Base-by-base conservation (phyloP, 108 stramenopile species). In the Nitzschia putrida region DNA sequence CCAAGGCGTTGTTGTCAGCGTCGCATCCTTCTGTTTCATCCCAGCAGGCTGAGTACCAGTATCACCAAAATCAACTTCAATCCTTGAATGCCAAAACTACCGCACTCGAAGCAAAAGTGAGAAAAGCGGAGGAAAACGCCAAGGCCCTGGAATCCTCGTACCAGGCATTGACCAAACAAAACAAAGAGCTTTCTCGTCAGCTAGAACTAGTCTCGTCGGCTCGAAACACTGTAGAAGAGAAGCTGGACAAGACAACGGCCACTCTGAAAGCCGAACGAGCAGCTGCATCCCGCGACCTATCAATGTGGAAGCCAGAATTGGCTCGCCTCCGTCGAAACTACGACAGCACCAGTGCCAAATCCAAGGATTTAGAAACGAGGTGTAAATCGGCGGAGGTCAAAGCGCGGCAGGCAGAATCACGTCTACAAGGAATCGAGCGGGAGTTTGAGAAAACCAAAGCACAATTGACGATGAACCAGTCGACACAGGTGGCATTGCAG, bases 111-210 rank as follows among this genome's bases (percentile, higher is more conserved):
- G 26, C 39, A 34, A 18, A 50, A 41, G 53, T 53, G 4, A 34
- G 29, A 41, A 18, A 40, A n/a, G 45, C 53, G 13, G 25, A 54
- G 12, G 54, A 67, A 55, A 53, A 37, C 20, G 34, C 53, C 9
- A 55, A 53, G 40, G 53, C 56, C 10, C 47, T 58, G 26, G 51
- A 71, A 24, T 40, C 39, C 3, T 61, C 56, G 9, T 71, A 71
- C 52, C 59, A 71, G n/a, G 70, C 70, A 2, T 29, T 71, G 47
- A 41, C 70, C n/a, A 71, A 71, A 49, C 60, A 71, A 18, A 71
- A 71, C 7, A 37, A 61, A 21, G 70, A 71, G 53, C 52, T 71
- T 4, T 43, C 60, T 24, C 51, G 29, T 12, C 70, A 71, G 61
- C 40, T 71, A 14, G 70, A 71, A 20, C 20, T 53, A 2, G 52